Conservation (phyloP, 495 filamentous ascomycete genomes). For the Rhypophila decipiens region DNA sequence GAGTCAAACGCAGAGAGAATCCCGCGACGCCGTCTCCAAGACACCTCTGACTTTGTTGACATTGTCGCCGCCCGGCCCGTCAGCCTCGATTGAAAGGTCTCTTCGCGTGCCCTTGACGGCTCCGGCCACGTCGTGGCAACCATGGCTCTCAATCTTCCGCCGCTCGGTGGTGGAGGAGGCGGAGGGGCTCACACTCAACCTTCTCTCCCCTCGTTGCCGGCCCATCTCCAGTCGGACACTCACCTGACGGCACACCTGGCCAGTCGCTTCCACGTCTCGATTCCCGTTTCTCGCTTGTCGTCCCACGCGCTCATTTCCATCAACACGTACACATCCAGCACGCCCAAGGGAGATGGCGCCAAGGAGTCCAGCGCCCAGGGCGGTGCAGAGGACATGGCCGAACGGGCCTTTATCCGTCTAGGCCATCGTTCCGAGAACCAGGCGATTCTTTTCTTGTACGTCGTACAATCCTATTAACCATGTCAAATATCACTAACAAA, state of each 20-base stretch:
- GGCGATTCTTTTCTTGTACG: constrained; percentile 85
- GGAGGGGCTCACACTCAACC: constrained; percentile 76
- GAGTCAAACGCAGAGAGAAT: too few species aligned
- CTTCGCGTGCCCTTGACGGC: neutral
- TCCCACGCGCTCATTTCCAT: constrained; percentile 84
- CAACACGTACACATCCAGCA: constrained; percentile 80
- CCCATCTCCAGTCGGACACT: constrained; percentile 92
- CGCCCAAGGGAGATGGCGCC: constrained; percentile 80
- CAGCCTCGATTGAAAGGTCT: neutral
- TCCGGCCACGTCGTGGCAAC: constrained; percentile 15
- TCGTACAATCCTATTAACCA: constrained; percentile 3
- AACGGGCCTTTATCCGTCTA: constrained; percentile 75
- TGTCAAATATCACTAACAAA: constrained; percentile 15
- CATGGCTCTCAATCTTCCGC: constrained; percentile 42
- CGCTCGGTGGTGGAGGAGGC: constrained; percentile 36
- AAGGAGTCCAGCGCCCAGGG: constrained; percentile 81
- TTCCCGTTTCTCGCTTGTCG: constrained; percentile 81
- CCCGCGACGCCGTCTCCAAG: too few species aligned
- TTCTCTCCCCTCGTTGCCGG: constrained; percentile 79
- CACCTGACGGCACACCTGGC: constrained; percentile 93
- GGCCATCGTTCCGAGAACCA: constrained; percentile 89
- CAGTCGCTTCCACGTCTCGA: constrained; percentile 85
- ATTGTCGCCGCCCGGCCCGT: neutral
- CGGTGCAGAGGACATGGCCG: constrained; percentile 83
- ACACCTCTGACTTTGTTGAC: neutral